These are phyloP conservation scores for Sherardia arvensis DNA, from an alignment of 257 asterid species.

Conservation along the genomic window DNA sequence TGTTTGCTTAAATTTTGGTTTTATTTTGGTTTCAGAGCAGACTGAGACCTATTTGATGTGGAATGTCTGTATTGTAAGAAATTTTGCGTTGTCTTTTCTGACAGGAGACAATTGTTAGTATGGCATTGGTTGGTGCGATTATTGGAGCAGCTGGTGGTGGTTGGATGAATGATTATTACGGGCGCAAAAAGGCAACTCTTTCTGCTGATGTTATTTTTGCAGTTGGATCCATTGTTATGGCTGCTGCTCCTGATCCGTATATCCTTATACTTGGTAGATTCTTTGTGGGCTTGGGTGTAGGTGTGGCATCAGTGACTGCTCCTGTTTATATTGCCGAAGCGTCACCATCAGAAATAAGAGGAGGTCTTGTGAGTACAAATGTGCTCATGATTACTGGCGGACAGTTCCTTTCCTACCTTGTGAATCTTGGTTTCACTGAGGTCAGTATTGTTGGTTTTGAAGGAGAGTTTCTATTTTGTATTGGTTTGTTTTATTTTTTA, in stretches of 20 bases:
- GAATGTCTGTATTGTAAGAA: background rate
- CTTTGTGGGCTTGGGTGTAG: constrained; percentile 81
- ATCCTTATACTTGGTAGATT: constrained; percentile 75
- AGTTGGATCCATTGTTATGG: constrained; percentile 76
- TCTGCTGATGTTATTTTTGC: constrained; percentile 78
- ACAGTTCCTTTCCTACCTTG: constrained; percentile 90
- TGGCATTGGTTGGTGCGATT: constrained; percentile 93
- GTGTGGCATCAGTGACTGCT: constrained; percentile 95
- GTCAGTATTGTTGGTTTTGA: constrained; percentile 29
- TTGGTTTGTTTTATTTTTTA: too few species aligned
- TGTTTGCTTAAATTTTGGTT: background rate
- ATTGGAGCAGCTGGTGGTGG: constrained; percentile 91
- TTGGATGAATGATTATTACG: constrained; percentile 76
- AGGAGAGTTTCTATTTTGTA: background rate
- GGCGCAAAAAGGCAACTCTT: constrained; percentile 90
- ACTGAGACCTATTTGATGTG: background rate
- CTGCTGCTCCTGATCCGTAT: constrained; percentile 74
- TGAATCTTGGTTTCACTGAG: constrained; percentile 93
- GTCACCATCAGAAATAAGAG: constrained; percentile 86
- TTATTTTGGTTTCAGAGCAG: background rate
- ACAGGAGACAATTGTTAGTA: constrained; percentile 97
- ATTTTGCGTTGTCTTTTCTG: constrained; percentile 6
- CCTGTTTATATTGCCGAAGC: constrained; percentile 96
- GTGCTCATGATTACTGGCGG: constrained; percentile 98
- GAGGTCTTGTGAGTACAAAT: constrained; percentile 92